Evolutionary conservation across 495 filamentous ascomycete genomes (phyloP).

Genomic region (Entonaema liquescens): DNA sequence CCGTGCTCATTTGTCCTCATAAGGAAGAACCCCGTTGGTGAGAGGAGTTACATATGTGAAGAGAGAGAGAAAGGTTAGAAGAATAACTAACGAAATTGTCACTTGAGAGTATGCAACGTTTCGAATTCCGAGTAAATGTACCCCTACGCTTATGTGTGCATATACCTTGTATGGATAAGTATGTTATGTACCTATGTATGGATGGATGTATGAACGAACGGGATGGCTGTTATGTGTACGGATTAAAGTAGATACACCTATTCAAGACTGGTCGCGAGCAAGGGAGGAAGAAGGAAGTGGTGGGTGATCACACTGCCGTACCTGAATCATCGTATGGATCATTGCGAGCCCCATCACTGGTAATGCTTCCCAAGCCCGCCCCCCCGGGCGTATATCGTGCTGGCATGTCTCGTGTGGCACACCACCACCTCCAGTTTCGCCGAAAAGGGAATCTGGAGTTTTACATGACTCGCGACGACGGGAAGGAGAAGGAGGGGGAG

Average conservation of each 20-base stretch:
- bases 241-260: background rate
- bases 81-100: slow-evolving; percentile 12
- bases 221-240: background rate
- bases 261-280: slow-evolving; percentile 14
- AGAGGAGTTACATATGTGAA: slow-evolving; percentile 10
- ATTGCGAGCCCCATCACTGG: slow-evolving; percentile 17
- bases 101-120: slow-evolving; percentile 26
- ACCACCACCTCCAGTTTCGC: slow-evolving; percentile 10
- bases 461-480: slow-evolving; percentile 15
- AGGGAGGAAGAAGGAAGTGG: slow-evolving; percentile 14
- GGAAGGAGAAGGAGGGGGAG: slow-evolving; percentile 1
- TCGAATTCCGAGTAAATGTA: slow-evolving; percentile 23
- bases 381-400: slow-evolving; percentile 28
- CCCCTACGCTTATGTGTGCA: background rate
- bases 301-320: slow-evolving; percentile 35
- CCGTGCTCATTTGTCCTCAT: slow-evolving; percentile 23
- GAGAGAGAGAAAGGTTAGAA: background rate
- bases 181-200: background rate
- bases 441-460: slow-evolving; percentile 34
- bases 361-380: slow-evolving; percentile 30
- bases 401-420: slow-evolving; percentile 41
- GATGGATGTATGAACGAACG: background rate
- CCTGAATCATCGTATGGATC: slow-evolving; percentile 39
- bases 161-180: background rate
- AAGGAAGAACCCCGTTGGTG: slow-evolving; percentile 2